phyloP scores from a whole-genome alignment of 306 rosid species.

The Vigna trinervia region DNA sequence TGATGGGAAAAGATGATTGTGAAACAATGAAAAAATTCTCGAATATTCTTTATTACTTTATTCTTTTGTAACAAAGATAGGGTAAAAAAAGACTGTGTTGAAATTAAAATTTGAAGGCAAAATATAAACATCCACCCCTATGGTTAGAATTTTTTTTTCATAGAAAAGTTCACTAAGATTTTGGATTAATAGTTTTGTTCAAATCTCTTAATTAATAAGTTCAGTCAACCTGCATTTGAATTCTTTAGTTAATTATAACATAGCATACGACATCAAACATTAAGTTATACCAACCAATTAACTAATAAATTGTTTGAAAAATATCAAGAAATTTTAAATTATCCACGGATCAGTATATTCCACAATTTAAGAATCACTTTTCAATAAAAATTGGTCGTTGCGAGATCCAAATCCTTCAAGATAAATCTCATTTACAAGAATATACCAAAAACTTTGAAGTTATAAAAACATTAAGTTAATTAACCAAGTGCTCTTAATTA shows the following conservation, averaged over 20 bases:
- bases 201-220: background rate
- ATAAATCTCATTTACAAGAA: background rate
- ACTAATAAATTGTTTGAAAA: background rate
- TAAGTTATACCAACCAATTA: background rate
- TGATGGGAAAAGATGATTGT: background rate
- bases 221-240: background rate
- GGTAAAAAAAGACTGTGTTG: background rate
- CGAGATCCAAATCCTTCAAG: background rate
- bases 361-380: background rate
- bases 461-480: slow-evolving; percentile 7
- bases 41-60: background rate
- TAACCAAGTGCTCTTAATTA: background rate
- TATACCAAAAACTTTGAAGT: background rate
- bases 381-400: background rate
- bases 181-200: background rate
- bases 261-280: background rate
- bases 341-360: background rate
- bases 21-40: background rate
- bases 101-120: background rate
- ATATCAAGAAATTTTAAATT: background rate
- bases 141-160: background rate
- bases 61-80: background rate
- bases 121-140: background rate
- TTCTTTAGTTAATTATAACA: background rate
- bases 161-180: background rate